Evolutionary conservation across 208 protist species (phyloP), one percentile per base, ranked within the genome.

Genomic region (Acanthamoeba sp.): DNA sequence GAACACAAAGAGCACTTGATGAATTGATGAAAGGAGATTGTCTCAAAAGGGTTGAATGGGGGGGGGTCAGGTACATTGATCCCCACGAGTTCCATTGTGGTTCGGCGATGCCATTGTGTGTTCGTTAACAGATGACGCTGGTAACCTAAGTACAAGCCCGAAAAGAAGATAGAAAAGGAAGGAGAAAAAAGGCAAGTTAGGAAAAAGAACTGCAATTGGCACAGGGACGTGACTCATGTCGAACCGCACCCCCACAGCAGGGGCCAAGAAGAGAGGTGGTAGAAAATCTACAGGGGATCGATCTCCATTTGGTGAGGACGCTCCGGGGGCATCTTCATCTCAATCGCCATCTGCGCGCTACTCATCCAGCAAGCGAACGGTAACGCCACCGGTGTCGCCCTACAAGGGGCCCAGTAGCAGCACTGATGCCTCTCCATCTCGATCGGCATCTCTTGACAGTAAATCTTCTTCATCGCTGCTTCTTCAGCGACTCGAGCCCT

Each of bases 331-430:
- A 1, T 84, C 40, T 84, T 48, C 76, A 38, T 55, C 76, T 27
- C 48, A 55, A 55, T 55, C 48, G 48, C 48, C 48, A 20, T 55
- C 48, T 1, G 14, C 48, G 16, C 48, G 48, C 48, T 20, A 12
- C 5, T 55, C 71, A 0, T 38, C 71, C 27, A 55, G 12, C 16
- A 84, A 84, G 76, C 69, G 34, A 22, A 14, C 29, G 0, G 18
- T 36, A 14, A 84, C 76, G 42, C 76, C 76, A 24, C 76, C 76
- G 18, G 76, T 34, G 6, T 84, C 76, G 38, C 76, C 76, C 24
- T 84, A 84, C 76, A 84, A 57, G 29, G 48, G 4, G 0, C 40
- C 76, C n/a, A 32, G 14, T 6, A 29, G 66, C 38, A n/a, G 64
- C 73, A 55, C 40, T 24, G 76, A 48, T 52, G 34, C 42, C 10